These are phyloP conservation scores for Kodamaea sagamina DNA, from an alignment of 805 yeast species.

Conservation along the genomic window DNA sequence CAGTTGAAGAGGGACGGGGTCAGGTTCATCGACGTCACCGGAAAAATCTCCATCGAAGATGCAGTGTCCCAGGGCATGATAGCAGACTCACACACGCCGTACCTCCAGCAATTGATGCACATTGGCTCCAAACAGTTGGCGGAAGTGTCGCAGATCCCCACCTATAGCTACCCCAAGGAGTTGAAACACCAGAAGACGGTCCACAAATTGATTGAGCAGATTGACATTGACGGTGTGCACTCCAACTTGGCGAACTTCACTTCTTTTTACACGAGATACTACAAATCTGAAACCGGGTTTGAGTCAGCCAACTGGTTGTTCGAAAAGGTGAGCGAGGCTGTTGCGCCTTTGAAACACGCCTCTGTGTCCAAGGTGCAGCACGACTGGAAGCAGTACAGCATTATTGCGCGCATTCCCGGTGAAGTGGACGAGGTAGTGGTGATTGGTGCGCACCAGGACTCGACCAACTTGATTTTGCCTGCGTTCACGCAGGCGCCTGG, in stretches of 20 bases:
- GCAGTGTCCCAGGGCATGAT: slow-evolving; percentile 33
- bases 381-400: slow-evolving; percentile 77
- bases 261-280: slow-evolving; percentile 74
- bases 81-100: slow-evolving; percentile 13
- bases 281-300: slow-evolving; percentile 68
- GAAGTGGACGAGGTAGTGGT: slow-evolving; percentile 54
- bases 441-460: slow-evolving; percentile 89
- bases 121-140: slow-evolving; percentile 31
- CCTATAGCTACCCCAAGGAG: slow-evolving; percentile 55
- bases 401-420: slow-evolving; percentile 67
- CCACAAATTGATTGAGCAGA: slow-evolving; percentile 38
- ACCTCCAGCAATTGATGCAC: slow-evolving; percentile 18
- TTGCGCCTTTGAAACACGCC: slow-evolving; percentile 27
- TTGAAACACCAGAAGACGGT: slow-evolving; percentile 42
- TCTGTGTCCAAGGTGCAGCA: slow-evolving; percentile 58
- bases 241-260: slow-evolving; percentile 61
- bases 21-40: slow-evolving; percentile 67
- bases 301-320: slow-evolving; percentile 73
- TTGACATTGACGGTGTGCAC: slow-evolving; percentile 51
- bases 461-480: slow-evolving; percentile 74
- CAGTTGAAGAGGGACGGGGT: slow-evolving; percentile 43
- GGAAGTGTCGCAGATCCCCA: slow-evolving; percentile 20
- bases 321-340: slow-evolving; percentile 47
- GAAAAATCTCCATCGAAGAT: slow-evolving; percentile 35
- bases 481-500: slow-evolving; percentile 77